Base-by-base conservation (phyloP, 2,329 filamentous ascomycete genomes). In the Aureobasidium vineae region DNA sequence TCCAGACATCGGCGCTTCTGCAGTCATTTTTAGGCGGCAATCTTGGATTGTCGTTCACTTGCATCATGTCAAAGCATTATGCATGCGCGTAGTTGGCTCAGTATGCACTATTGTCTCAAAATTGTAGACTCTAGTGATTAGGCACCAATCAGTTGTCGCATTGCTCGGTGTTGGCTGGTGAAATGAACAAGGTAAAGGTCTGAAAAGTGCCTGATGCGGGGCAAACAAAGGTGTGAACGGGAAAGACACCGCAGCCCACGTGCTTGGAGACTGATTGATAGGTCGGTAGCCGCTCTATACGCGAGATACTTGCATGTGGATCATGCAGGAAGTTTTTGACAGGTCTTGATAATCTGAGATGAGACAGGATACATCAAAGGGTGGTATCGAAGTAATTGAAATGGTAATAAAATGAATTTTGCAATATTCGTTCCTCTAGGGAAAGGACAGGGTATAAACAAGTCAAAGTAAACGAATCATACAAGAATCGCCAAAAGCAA, bases 371-470 rank as follows among this genome's bases (percentile, higher is more conserved):
- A 52, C 13, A 52, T 28, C 15, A 16, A 26, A 49, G 15, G 21
- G 21, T 13, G 16, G 8, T 15, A 36, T 11, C 11, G 21, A 36
- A 19, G 5, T n/a, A 2, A 40, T 13, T 8, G 49, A 56, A 28
- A 5, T 54, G n/a, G 11, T 52, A 52, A 31, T 31, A 54, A 54
- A 38, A 8, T 38, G 19, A 21, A 41, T 28, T 57, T 59, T 21
- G 54, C 36, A 41, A 56, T 59, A 45, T 59, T 28, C 45, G 3
- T 31, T 59, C 54, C 54, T 59, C 54, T 59, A 59, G 26, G 26
- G 54, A 59, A 23, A 59, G 26, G 54, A 59, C 54, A 59, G 54
- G 54, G 54, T 59, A 59, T 59, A 59, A 45, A 59, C 54, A 59
- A 33, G n/a, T 45, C 3, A 31, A 28, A 59, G 23, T 15, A 45